These are phyloP conservation scores for Raffaelea deltoideospora DNA, from an alignment of 2,329 filamentous ascomycete species.

Conservation along the genomic window DNA sequence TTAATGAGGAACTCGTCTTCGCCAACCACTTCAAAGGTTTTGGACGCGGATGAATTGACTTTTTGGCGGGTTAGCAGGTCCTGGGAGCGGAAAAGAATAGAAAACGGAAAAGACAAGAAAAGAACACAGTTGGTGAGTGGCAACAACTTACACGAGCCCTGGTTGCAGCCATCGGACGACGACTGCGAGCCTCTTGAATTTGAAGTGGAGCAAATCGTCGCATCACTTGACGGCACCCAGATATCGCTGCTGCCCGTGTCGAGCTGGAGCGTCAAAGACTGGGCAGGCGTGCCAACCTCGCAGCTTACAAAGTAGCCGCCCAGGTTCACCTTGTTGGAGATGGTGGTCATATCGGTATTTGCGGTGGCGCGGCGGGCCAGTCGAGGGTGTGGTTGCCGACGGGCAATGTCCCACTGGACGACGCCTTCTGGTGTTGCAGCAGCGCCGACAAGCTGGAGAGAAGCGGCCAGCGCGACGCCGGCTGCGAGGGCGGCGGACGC, in stretches of 20 bases:
- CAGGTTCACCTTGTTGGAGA: conserved; percentile 26
- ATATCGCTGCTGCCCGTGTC: conserved; percentile 53
- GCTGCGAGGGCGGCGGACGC: conserved; percentile 9
- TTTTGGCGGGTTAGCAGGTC: conserved; percentile 14
- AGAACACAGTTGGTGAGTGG: no score
- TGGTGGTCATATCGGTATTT: conserved; percentile 23
- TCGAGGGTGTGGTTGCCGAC: conserved; percentile 15
- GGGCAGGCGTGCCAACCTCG: conserved; percentile 39
- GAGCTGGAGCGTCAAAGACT: conserved; percentile 41
- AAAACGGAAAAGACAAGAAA: background rate
- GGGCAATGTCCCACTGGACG: conserved; percentile 33
- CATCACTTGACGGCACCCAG: conserved; percentile 34
- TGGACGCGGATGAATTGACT: conserved; percentile 30
- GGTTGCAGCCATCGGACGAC: conserved; percentile 10
- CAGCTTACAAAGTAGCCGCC: conserved; percentile 44
- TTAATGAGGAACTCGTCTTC: conserved; percentile 36
- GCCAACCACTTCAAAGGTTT: conserved; percentile 27
- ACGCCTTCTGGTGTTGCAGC: conserved; percentile 15
- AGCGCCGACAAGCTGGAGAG: no score
- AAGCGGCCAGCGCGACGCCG: conserved; percentile 12
- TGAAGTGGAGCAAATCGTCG: conserved; percentile 27
- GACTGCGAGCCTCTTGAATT: conserved; percentile 3
- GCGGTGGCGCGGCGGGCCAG: conserved; percentile 22
- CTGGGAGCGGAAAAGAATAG: background rate
- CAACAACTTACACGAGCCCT: conserved; percentile 14